Evolutionary conservation across 306 rosid species (phyloP), one percentile per base, ranked within the genome.

Genomic region (Begonia loranthoides): DNA sequence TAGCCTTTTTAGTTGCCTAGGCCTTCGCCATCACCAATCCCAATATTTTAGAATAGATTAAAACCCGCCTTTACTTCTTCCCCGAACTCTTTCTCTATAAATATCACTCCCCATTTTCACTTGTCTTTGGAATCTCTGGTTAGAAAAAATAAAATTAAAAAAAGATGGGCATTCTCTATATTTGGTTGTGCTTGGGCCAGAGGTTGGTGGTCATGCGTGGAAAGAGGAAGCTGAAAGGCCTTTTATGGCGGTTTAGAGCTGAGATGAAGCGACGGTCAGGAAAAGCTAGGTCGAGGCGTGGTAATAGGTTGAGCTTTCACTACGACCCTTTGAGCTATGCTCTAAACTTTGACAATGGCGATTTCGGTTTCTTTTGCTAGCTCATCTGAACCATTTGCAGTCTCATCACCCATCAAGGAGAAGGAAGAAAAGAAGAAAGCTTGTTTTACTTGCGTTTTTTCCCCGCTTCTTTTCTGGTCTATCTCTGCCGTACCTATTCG

Each of bases 261-360:
- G 63, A 71, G 47, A 10, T 76, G 8, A 77, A 54, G 68, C 71
- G 74, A 40, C 70, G 69, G 50, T 19, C 68, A 41, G 68, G 65
- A 58, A 13, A 52, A 15, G 22, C 44, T 36, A 45, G 13, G 9
- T 51, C 60, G n/a, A 66, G 34, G 16, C 36, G n/a, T 2, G 17
- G 33, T 11, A 64, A 71, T 49, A 71, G 61, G 12, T 69, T 62
- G 69, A 59, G 15, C 56, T 80, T 80, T 66, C 49, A 63, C 70
- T 80, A 80, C 15, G 88, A 80, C 39, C 76, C 81, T 64, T 66
- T 77, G 8, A 80, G 81, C 56, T 80, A 80, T 40, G 71, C 88
- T 0, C 84, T 80, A 68, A 80, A 80, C 71, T 80, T 80, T 51
- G 88, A 80, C 17, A 49, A 80, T 45, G 84, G 81, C 61, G 57